Conservation (phyloP, 2,329 filamentous ascomycete genomes). For the Colletotrichum graminicola region DNA sequence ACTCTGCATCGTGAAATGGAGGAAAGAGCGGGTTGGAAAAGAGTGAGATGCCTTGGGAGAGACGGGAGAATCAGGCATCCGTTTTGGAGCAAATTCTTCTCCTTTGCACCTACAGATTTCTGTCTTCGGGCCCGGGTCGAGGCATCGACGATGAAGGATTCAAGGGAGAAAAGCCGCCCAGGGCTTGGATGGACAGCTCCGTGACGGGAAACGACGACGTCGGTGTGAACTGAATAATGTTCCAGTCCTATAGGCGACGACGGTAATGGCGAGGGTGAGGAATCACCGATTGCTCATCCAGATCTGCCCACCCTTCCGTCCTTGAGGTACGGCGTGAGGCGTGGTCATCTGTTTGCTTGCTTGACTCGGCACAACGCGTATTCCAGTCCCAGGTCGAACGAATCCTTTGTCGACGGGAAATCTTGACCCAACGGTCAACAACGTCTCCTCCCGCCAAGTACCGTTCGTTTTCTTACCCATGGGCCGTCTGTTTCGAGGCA, state of each 20-base stretch:
- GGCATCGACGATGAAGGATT: neutral
- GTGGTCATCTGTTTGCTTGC: neutral
- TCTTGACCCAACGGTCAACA: neutral
- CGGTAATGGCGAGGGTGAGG: neutral
- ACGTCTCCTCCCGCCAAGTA: neutral
- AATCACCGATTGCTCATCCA: accelerated
- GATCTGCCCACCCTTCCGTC: neutral
- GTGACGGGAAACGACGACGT: too few relatives aligned
- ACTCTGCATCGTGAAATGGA: slow-evolving; percentile 13
- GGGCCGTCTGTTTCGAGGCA: neutral
- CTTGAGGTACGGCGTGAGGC: neutral
- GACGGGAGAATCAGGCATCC: slow-evolving; percentile 5
- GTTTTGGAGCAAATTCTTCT: neutral
- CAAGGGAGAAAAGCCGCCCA: neutral
- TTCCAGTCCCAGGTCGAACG: neutral
- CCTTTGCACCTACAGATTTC: neutral
- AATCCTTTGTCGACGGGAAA: neutral
- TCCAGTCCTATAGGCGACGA: neutral
- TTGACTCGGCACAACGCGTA: neutral
- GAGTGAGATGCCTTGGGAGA: slow-evolving; percentile 7
- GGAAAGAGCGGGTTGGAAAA: slow-evolving; percentile 2
- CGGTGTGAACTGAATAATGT: neutral
- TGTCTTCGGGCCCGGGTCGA: neutral
- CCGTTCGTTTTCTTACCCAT: neutral
- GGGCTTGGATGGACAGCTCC: neutral